A percentile compares a stretch with the other conserved stretches of the same genome.
Conservation (phyloP, 805 yeast genomes). For the Myxozyma sirexii region DNA sequence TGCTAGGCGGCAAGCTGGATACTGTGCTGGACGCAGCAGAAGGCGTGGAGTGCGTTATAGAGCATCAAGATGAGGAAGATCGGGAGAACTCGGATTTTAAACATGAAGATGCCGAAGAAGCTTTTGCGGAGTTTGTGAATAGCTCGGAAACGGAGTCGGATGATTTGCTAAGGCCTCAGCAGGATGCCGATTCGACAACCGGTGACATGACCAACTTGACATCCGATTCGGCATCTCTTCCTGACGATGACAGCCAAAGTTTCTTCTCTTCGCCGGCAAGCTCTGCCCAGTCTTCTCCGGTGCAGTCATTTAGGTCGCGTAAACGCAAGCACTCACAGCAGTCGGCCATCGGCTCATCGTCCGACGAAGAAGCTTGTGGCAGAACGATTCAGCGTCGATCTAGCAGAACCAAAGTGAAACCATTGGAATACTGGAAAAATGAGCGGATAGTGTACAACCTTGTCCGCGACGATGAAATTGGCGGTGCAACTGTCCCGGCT, state of each 20-base stretch:
- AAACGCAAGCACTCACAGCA: neutral
- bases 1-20: neutral
- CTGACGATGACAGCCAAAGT: too few relatives aligned
- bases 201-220: neutral
- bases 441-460: constrained; percentile 64
- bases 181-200: neutral
- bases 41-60: too few relatives aligned
- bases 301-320: neutral
- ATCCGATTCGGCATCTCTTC: neutral
- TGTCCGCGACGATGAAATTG: constrained; percentile 37
- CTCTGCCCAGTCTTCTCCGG: too few relatives aligned
- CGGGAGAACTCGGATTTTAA: neutral
- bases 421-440: constrained; percentile 82
- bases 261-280: too few relatives aligned
- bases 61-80: neutral
- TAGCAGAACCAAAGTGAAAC: constrained; percentile 43
- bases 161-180: neutral
- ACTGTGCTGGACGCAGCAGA: neutral
- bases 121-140: constrained; percentile 11
- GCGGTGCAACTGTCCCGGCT: constrained; percentile 34
- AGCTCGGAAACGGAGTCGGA: neutral
- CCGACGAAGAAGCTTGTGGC: neutral
- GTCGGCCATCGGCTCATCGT: neutral
- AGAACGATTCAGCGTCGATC: constrained; percentile 15
- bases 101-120: constrained; percentile 5